Evolutionary conservation across 1,284 basidiomycete species (phyloP).

Genomic region (Quambalaria eucalypti): DNA sequence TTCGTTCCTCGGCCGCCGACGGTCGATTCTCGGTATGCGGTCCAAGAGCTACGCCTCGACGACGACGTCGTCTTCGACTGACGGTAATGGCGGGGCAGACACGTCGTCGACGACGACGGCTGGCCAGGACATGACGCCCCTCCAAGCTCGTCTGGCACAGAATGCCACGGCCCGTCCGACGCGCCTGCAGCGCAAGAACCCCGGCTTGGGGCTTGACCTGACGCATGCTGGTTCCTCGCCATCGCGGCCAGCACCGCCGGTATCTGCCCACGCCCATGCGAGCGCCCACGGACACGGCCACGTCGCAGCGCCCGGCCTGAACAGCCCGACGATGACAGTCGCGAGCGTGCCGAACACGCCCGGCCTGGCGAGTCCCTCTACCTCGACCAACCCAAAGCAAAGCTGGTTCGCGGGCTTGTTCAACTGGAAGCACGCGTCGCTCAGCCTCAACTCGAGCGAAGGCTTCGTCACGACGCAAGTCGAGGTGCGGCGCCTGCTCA

Average conservation of each 20-base stretch:
- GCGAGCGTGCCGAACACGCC: neutral
- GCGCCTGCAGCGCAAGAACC: slow-evolving; percentile 27
- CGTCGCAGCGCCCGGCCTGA: neutral
- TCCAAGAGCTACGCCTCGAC: neutral
- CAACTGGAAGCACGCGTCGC: slow-evolving; percentile 66
- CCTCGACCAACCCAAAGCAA: slow-evolving; percentile 51
- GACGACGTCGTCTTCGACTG: neutral
- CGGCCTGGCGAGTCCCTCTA: neutral
- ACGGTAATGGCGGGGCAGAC: too few relatives aligned
- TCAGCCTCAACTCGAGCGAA: slow-evolving; percentile 48
- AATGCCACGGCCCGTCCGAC: slow-evolving; percentile 9
- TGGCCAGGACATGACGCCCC: neutral
- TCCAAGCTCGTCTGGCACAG: neutral
- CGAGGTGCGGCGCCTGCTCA: slow-evolving; percentile 61
- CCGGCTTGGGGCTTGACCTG: slow-evolving; percentile 30
- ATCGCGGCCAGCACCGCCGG: slow-evolving; percentile 4
- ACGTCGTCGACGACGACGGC: neutral
- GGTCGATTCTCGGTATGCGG: neutral
- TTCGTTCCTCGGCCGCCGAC: neutral
- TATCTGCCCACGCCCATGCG: neutral
- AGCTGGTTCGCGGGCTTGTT: slow-evolving; percentile 84
- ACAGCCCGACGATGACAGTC: neutral
- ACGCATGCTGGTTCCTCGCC: slow-evolving; percentile 15
- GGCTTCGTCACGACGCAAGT: slow-evolving; percentile 59
- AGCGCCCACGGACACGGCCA: neutral